These are phyloP conservation scores for Taphrina deformans DNA, from an alignment of 1,139 yeast species.

Conservation along the genomic window DNA sequence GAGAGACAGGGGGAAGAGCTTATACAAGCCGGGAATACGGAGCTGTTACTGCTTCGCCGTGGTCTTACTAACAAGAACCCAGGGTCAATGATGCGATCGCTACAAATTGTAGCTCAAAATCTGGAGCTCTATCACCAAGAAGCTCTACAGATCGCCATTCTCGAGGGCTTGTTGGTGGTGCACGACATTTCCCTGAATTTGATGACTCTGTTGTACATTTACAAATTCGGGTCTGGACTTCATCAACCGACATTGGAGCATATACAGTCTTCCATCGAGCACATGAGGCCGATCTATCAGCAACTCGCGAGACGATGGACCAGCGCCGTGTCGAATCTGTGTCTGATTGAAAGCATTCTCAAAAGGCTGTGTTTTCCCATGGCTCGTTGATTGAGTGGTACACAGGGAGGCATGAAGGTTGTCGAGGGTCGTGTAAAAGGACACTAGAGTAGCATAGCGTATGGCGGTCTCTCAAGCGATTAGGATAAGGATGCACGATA, in stretches of 20 bases:
- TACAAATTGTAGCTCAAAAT: neutral
- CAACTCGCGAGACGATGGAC: conserved; percentile 17
- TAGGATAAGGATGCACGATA: no score
- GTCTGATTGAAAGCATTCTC: conserved; percentile 6
- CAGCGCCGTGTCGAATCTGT: conserved; percentile 3
- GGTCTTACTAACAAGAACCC: neutral
- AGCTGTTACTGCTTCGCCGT: conserved; percentile 9
- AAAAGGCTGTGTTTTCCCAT: neutral
- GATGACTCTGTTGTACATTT: conserved; percentile 20
- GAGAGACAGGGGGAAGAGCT: conserved; percentile 9
- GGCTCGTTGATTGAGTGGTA: neutral
- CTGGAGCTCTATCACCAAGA: neutral
- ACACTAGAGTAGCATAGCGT: neutral
- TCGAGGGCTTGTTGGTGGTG: conserved; percentile 21
- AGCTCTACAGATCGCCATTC: conserved; percentile 22
- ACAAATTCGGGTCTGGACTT: neutral
- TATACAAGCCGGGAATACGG: conserved; percentile 20
- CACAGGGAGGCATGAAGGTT: neutral
- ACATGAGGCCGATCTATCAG: neutral
- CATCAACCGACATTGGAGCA: neutral
- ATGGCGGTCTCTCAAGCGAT: neutral
- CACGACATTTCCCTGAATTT: conserved; percentile 16
- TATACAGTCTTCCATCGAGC: neutral
- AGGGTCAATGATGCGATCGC: neutral
- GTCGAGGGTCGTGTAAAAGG: neutral